Conservation (phyloP, 352 stramenopile genomes). For the Phytophthora meadii region DNA sequence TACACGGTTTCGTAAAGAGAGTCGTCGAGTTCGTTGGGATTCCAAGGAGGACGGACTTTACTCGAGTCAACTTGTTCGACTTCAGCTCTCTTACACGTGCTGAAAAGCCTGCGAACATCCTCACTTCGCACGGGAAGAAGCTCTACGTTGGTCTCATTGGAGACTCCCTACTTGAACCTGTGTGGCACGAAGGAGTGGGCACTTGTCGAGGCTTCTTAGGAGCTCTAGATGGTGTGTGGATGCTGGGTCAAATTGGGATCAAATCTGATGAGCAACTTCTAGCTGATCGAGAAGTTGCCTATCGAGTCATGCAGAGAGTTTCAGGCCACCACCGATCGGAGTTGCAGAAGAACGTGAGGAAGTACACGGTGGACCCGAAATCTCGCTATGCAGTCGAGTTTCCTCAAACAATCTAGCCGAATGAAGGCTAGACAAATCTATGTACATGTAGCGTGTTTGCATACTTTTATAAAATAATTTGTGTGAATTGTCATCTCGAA, state of each 20-base stretch:
- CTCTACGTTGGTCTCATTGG: slow-evolving; percentile 77
- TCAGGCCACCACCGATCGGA: slow-evolving; percentile 65
- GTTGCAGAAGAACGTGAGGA: slow-evolving; percentile 76
- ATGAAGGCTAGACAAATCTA: background rate
- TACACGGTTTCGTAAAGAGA: slow-evolving; percentile 58
- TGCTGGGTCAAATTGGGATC: slow-evolving; percentile 67
- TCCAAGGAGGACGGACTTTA: slow-evolving; percentile 55
- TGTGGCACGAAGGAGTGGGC: slow-evolving; percentile 81
- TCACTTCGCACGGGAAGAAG: slow-evolving; percentile 64
- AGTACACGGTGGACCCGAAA: slow-evolving; percentile 70
- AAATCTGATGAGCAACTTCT: slow-evolving; percentile 68
- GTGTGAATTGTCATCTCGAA: no score
- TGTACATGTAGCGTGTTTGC: background rate
- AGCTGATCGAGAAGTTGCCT: slow-evolving; percentile 63
- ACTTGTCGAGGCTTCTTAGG: slow-evolving; percentile 79
- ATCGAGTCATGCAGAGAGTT: slow-evolving; percentile 65
- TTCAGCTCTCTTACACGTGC: slow-evolving; percentile 76
- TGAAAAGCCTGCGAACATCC: slow-evolving; percentile 63
- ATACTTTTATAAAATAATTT: no score
- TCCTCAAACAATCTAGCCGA: slow-evolving; percentile 12
- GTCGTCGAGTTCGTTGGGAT: slow-evolving; percentile 75
- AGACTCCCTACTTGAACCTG: slow-evolving; percentile 76
- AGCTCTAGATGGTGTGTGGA: slow-evolving; percentile 74
- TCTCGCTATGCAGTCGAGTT: slow-evolving; percentile 70
- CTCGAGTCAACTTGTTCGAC: slow-evolving; percentile 74